Base-by-base conservation (phyloP, 2,329 filamentous ascomycete species). In the Hypoxylon rubiginosum region DNA sequence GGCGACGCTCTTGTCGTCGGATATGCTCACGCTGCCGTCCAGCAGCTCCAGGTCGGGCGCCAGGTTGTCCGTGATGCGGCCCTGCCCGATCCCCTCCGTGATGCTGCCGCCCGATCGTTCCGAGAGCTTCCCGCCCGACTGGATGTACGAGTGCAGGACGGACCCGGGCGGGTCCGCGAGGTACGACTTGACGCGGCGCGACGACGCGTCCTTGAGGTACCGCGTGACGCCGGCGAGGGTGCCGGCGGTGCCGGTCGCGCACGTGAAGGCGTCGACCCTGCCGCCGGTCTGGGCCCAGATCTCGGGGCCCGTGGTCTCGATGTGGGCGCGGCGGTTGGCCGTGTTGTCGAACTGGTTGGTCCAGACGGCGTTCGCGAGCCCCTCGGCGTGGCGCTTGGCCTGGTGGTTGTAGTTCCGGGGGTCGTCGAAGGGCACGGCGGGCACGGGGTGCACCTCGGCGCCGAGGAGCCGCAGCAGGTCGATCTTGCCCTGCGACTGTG, bases 261-360 rank as follows among this genome's bases (percentile, higher is more conserved):
- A 98, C 2, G 94, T 97, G 76, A 99, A 99, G 4, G 94, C 96
- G 79, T 98, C 94, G 21, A 99, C 82, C 70, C 90, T 90, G 36
- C 96, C 95, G 1, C 78, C 82, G 0, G 96, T 98, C 84, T 99
- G 96, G 28, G 90, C 83, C 96, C 96, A 99, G 77, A 99, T 97
- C 82, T 99, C 96, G 0, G 96, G 96, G 0, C 96, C 96, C 0
- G 96, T 99, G 1, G 95, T 98, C 84, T 97, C 95, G 73, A 98
- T 91, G 79, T 99, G 96, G 51, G 96, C 96, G 75, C 92, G 90
- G 56, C 96, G 88, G 81, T 99, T 99, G 57, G 96, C 96, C 56
- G 86, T 90, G 83, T 99, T 99, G 79, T 99, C 96, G 82, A 99
- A 99, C 82, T 99, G 96, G 81, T 99, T 97, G 48, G 96, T 99